Evolutionary conservation across 164 flowering plant genomes (phyloP).

Genomic region (Malania oleifera): DNA sequence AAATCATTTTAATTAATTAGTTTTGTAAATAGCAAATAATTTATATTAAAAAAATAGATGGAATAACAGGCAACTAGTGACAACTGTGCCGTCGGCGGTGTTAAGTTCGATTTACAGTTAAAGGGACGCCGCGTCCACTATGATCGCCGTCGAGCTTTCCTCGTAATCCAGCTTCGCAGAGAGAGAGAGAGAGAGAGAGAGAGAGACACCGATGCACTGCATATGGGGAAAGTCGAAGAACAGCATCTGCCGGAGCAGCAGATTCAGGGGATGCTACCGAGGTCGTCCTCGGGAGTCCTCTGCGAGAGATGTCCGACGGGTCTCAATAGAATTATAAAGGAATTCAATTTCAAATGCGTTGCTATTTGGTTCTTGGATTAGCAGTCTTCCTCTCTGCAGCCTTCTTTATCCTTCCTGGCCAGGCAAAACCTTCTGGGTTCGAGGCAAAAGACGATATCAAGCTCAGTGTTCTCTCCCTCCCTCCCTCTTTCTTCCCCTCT

Average conservation of each 20-base stretch:
- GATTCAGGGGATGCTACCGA: constrained; percentile 6
- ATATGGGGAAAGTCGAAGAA: constrained; percentile 55
- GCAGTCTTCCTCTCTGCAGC: constrained; percentile 40
- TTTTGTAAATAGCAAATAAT: too few relatives aligned
- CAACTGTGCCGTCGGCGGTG: too few relatives aligned
- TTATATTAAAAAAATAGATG: too few relatives aligned
- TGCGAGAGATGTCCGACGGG: constrained; percentile 32
- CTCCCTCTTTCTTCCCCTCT: not conserved
- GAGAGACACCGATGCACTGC: constrained; percentile 44
- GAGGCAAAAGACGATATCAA: constrained; percentile 34
- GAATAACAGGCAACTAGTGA: too few relatives aligned
- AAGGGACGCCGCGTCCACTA: too few relatives aligned
- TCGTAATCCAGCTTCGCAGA: too few relatives aligned
- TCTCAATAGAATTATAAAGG: constrained; percentile 13
- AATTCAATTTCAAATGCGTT: constrained; percentile 41
- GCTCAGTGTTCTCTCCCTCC: constrained; percentile 32
- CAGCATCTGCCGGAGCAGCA: constrained; percentile 20
- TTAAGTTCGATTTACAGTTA: too few relatives aligned
- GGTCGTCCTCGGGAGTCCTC: constrained; percentile 14
- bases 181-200: constrained; percentile 4
- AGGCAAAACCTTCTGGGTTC: constrained; percentile 21
- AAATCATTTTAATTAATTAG: too few relatives aligned
- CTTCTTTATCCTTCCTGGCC: constrained; percentile 46
- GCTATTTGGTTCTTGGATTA: constrained; percentile 42
- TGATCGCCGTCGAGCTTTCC: too few relatives aligned